Conservation (phyloP, 2,329 filamentous ascomycete genomes). For the Talaromyces sp. region DNA sequence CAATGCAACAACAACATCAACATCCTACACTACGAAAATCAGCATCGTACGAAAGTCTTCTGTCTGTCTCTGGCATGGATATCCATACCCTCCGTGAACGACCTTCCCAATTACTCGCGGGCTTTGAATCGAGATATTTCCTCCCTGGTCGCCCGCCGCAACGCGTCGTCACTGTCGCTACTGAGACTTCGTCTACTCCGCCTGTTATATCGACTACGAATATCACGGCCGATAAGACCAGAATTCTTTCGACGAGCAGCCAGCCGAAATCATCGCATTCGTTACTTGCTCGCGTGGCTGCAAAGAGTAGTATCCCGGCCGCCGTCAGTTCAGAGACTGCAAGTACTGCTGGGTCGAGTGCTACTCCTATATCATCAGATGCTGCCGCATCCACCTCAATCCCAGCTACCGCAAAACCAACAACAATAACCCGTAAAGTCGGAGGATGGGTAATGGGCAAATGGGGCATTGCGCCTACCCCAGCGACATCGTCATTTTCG, state of each 20-base stretch:
- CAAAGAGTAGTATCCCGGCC: conserved; percentile 17
- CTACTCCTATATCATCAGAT: neutral
- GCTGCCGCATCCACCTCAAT: conserved; percentile 8
- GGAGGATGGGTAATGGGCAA: conserved; percentile 61
- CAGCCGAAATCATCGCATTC: conserved; percentile 27
- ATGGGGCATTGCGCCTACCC: conserved; percentile 53
- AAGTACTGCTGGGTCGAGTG: neutral
- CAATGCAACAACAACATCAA: conserved; percentile 32
- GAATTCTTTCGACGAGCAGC: conserved; percentile 16
- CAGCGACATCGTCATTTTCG: conserved; percentile 12
- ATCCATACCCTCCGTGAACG: conserved; percentile 75
- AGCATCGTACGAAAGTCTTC: conserved; percentile 78
- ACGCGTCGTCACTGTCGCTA: conserved; percentile 42
- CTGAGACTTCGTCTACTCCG: conserved; percentile 36
- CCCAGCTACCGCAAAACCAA: conserved; percentile 21
- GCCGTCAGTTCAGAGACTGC: conserved; percentile 20
- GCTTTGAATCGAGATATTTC: conserved; percentile 49
- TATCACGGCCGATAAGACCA: conserved; percentile 30
- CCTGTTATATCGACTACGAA: conserved; percentile 36
- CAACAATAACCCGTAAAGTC: conserved; percentile 49
- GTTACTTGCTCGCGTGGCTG: conserved; percentile 35
- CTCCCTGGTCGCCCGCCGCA: conserved; percentile 39
- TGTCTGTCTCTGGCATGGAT: conserved; percentile 82
- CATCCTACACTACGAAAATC: conserved; percentile 54
- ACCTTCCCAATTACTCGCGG: conserved; percentile 64